A percentile compares a stretch with the other conserved stretches of the same genome.
phyloP scores from a whole-genome alignment of 1,284 basidiomycete species.

The Ceratobasidium sp. region DNA sequence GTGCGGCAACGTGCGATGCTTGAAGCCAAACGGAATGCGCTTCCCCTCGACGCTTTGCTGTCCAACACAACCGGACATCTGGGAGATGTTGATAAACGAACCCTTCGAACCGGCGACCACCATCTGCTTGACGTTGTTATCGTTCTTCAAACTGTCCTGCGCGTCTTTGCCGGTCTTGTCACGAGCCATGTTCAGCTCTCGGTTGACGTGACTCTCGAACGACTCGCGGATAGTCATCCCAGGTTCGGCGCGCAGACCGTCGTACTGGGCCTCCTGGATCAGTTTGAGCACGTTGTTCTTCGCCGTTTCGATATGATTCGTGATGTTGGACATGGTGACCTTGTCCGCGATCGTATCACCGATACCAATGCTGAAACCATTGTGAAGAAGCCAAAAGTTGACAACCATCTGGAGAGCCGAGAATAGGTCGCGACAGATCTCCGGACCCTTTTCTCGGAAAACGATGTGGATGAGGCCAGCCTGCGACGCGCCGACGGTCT shows the following conservation, averaged over 20 bases:
- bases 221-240: conserved; percentile 99
- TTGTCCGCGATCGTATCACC: conserved; percentile 98
- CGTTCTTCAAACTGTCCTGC: conserved; percentile 93
- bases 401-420: conserved; percentile 95
- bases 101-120: conserved; percentile 99
- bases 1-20: conserved; percentile 64
- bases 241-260: conserved; percentile 86
- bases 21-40: conserved; percentile 98
- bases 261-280: conserved; percentile 84
- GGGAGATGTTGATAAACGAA: conserved; percentile 99
- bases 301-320: conserved; percentile 83
- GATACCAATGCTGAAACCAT: conserved; percentile 98
- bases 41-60: conserved; percentile 99
- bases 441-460: conserved; percentile 97
- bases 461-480: conserved; percentile 97
- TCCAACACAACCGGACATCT: conserved; percentile 99
- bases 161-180: conserved; percentile 96
- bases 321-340: conserved; percentile 89
- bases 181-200: conserved; percentile 94
- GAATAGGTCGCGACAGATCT: conserved; percentile 93
- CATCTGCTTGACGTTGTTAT: conserved; percentile 99
- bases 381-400: conserved; percentile 99
- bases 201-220: conserved; percentile 93
- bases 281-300: conserved; percentile 81
- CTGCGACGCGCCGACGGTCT: conserved; percentile 95